Conservation (phyloP, 441 rosid species). For the Mallotus repandus region DNA sequence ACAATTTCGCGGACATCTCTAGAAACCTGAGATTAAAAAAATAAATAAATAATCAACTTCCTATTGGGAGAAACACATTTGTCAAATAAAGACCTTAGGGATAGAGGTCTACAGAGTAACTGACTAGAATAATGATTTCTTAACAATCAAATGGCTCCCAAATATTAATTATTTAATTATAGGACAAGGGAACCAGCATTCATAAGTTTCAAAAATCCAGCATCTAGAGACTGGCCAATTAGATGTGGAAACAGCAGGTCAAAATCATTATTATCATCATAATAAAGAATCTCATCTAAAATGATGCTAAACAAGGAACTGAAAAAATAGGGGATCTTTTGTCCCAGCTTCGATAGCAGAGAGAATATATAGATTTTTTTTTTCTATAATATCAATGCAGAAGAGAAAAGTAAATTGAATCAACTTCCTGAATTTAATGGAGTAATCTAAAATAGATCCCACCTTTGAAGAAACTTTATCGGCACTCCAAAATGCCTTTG, state of each 20-base stretch:
- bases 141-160: background rate
- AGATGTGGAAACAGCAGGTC: conserved; percentile 1
- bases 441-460: conserved; percentile 9
- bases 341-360: background rate
- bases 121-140: background rate
- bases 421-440: conserved; percentile 3
- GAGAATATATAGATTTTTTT: background rate
- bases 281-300: background rate
- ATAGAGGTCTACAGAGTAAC: no score
- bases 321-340: background rate
- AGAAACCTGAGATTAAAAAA: conserved; percentile 53
- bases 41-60: conserved; percentile 18
- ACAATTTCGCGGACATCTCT: conserved; percentile 77
- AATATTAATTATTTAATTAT: background rate
- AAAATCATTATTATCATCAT: background rate
- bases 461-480: conserved; percentile 84
- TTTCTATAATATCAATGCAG: background rate
- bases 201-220: background rate
- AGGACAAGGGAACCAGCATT: background rate
- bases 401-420: conserved; percentile 4
- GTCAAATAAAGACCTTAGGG: background rate
- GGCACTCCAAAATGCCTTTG: conserved; percentile 73
- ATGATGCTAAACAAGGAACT: background rate
- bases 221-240: background rate
- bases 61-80: conserved; percentile 6